Conservation (phyloP, 345 rosid species). For the Nephelium lappaceum region DNA sequence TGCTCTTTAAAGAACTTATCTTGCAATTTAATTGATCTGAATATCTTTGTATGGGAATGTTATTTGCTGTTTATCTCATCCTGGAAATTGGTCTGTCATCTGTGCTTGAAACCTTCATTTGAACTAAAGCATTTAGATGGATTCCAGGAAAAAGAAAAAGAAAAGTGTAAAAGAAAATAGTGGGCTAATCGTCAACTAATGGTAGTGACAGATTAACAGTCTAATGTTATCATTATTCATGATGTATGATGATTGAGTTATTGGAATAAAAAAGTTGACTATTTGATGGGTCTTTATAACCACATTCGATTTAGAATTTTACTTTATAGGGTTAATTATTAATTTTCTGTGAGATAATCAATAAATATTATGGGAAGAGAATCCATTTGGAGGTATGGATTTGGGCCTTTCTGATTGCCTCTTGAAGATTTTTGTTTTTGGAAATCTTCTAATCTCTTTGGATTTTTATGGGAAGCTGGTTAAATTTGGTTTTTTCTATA, state of each 20-base stretch:
- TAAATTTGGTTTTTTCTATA: background rate
- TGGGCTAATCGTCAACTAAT: background rate
- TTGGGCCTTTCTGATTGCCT: background rate
- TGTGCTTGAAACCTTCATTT: background rate
- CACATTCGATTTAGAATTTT: no score
- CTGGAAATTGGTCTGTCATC: background rate
- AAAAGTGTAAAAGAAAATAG: background rate
- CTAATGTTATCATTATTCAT: background rate
- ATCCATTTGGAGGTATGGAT: background rate
- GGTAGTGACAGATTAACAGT: background rate
- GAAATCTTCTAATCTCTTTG: background rate
- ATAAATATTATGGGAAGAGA: background rate
- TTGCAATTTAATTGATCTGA: conserved; percentile 14
- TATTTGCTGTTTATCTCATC: background rate
- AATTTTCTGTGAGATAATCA: background rate
- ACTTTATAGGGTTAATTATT: background rate
- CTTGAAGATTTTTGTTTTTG: background rate
- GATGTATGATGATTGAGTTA: background rate
- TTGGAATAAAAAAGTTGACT: background rate
- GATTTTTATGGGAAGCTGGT: background rate
- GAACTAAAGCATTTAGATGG: background rate
- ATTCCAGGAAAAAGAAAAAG: background rate
- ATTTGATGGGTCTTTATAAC: background rate
- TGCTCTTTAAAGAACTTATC: background rate
- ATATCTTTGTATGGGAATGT: background rate